These are phyloP conservation scores for Astraeus odoratus DNA, from an alignment of 768 basidiomycete species.

Conservation along the genomic window DNA sequence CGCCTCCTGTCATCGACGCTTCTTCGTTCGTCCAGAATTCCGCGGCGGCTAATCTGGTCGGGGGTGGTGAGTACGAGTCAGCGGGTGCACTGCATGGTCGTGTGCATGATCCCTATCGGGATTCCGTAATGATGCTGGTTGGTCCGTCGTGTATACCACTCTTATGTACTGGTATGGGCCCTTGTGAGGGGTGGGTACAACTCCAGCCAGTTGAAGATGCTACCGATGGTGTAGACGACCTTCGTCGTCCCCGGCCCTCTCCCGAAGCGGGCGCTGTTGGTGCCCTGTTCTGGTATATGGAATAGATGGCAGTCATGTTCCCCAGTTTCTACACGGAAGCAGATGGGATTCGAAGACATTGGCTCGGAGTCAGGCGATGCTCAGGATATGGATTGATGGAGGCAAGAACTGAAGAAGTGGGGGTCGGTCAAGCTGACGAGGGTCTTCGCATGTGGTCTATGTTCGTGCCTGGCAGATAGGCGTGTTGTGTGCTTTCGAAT, in stretches of 20 bases:
- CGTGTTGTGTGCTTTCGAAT: too few relatives aligned
- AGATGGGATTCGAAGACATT: background rate
- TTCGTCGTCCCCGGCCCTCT: too few relatives aligned
- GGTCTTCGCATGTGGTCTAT: too few relatives aligned
- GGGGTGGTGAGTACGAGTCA: too few relatives aligned
- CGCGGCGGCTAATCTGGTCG: background rate
- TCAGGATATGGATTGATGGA: too few relatives aligned
- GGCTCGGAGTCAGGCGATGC: too few relatives aligned
- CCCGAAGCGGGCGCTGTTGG: slow-evolving; percentile 1
- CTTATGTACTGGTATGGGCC: slow-evolving; percentile 24
- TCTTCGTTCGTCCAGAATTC: slow-evolving; percentile 5
- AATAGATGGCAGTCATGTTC: slow-evolving; percentile 40
- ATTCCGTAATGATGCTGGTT: slow-evolving; percentile 25
- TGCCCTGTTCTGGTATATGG: slow-evolving; percentile 49
- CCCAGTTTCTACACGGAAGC: slow-evolving; percentile 42
- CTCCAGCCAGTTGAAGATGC: slow-evolving; percentile 13
- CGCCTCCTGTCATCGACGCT: slow-evolving; percentile 28
- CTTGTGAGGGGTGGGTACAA: slow-evolving; percentile 31
- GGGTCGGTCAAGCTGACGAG: too few relatives aligned
- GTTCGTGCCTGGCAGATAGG: too few relatives aligned
- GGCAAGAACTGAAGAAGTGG: too few relatives aligned
- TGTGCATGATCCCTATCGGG: slow-evolving; percentile 33
- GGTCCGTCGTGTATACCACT: slow-evolving; percentile 8
- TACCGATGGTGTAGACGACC: background rate
- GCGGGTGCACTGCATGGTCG: too few relatives aligned